These are phyloP conservation scores for Colletotrichum sp. DNA, from an alignment of 2,329 filamentous ascomycete genomes.

Conservation along the genomic window DNA sequence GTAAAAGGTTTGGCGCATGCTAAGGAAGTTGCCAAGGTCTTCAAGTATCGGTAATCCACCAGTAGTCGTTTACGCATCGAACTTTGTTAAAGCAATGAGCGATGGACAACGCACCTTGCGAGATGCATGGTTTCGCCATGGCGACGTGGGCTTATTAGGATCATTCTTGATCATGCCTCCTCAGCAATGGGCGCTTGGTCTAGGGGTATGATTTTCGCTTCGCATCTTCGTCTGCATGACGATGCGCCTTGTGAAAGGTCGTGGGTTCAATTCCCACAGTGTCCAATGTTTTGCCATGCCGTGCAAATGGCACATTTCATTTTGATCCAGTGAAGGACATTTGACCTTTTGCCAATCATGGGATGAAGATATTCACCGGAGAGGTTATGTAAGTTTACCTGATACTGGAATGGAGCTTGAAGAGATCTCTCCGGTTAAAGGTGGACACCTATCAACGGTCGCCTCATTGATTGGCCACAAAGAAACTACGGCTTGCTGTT, in stretches of 20 bases:
- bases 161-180: fast-evolving
- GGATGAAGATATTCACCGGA: fast-evolving
- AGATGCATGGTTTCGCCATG: not conserved
- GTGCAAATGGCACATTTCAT: not conserved
- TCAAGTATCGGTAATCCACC: no score
- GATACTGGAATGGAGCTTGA: no score
- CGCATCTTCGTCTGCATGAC: not conserved
- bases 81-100: not conserved
- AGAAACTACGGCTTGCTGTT: not conserved
- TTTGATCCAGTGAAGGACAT: not conserved
- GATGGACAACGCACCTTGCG: not conserved
- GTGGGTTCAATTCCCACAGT: conserved; percentile 21
- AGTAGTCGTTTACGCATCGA: not conserved
- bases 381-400: not conserved
- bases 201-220: conserved; percentile 24
- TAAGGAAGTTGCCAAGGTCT: not conserved
- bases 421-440: not conserved
- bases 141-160: fast-evolving
- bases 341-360: not conserved
- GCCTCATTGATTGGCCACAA: not conserved
- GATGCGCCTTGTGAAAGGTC: conserved; percentile 10
- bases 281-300: not conserved
- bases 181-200: conserved; percentile 13
- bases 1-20: not conserved
- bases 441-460: fast-evolving